These are phyloP conservation scores for Thalassiosira pacifica DNA, from an alignment of 352 stramenopile genomes.

Conservation along the genomic window DNA sequence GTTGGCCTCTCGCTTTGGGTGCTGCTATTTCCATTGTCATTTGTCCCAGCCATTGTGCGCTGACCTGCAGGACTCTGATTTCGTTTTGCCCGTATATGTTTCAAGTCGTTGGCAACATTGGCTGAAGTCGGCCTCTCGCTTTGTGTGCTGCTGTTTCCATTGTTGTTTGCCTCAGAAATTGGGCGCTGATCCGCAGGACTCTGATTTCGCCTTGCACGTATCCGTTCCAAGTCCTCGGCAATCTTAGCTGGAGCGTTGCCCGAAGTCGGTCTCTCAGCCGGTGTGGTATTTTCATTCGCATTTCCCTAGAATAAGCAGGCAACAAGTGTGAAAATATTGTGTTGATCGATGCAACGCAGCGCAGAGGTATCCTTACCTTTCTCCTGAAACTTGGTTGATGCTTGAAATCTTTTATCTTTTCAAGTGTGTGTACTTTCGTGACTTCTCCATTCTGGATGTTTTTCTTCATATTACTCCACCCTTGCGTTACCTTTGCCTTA, in stretches of 20 bases:
- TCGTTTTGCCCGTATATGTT: slow-evolving; percentile 3
- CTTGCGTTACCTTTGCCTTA: slow-evolving; percentile 29
- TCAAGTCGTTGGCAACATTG: slow-evolving; percentile 16
- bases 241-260: slow-evolving; percentile 1
- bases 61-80: not conserved
- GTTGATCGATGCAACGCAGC: not conserved
- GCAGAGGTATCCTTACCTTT: slow-evolving; percentile 7
- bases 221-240: slow-evolving; percentile 13
- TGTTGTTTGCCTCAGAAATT: not conserved
- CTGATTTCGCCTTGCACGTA: slow-evolving; percentile 3
- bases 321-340: not conserved
- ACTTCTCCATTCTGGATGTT: slow-evolving; percentile 28
- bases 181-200: not conserved
- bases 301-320: not conserved
- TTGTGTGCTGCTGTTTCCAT: too few species aligned
- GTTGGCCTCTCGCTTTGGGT: not conserved
- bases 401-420: slow-evolving; percentile 35
- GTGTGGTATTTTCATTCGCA: not conserved
- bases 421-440: slow-evolving; percentile 21
- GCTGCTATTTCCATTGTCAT: not conserved
- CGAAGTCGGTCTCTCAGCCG: not conserved
- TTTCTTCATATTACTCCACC: slow-evolving; percentile 35
- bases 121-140: not conserved
- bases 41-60: not conserved
- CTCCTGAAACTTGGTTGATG: not conserved